Evolutionary conservation across 768 basidiomycete genomes (phyloP).

Genomic region (Mycena indigotica): DNA sequence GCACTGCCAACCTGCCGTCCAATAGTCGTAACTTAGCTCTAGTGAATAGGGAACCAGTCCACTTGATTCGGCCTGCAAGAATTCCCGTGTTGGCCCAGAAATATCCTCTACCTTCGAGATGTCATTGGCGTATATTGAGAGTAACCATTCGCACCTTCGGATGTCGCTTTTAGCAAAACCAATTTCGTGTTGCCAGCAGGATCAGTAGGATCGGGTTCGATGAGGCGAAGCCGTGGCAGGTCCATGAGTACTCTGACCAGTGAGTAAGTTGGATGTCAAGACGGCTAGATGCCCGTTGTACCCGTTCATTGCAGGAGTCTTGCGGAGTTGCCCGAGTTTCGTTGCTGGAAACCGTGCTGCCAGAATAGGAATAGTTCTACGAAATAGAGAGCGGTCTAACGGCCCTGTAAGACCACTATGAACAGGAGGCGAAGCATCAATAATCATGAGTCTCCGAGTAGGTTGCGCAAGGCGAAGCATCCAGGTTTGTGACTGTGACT

Average conservation of each 20-base stretch:
- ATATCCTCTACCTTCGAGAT: slow-evolving; percentile 73
- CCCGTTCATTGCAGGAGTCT: slow-evolving; percentile 61
- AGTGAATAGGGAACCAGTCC: slow-evolving; percentile 63
- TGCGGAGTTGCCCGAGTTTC: slow-evolving; percentile 58
- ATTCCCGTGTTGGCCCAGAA: slow-evolving; percentile 52
- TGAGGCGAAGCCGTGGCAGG: slow-evolving; percentile 66
- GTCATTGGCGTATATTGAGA: slow-evolving; percentile 1
- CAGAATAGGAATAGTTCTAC: slow-evolving; percentile 64
- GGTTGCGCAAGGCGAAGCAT: not conserved
- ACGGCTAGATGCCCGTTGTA: slow-evolving; percentile 32
- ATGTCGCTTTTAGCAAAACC: slow-evolving; percentile 63
- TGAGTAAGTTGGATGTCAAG: not conserved
- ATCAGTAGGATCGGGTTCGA: slow-evolving; percentile 53
- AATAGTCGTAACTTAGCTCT: slow-evolving; percentile 80
- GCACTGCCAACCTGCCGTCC: slow-evolving; percentile 69
- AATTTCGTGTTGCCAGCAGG: slow-evolving; percentile 52
- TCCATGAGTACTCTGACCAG: slow-evolving; percentile 60
- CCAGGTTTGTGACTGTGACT: not conserved
- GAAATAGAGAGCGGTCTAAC: slow-evolving; percentile 69
- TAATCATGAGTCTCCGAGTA: slow-evolving; percentile 34
- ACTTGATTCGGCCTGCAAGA: slow-evolving; percentile 56
- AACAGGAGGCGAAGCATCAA: slow-evolving; percentile 45
- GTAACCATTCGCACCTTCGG: slow-evolving; percentile 53
- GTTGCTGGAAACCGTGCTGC: slow-evolving; percentile 63
- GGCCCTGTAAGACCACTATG: slow-evolving; percentile 50